Evolutionary conservation across 768 basidiomycete species (phyloP), one percentile per base, ranked within the genome.

Genomic region (Roridomyces roridus): DNA sequence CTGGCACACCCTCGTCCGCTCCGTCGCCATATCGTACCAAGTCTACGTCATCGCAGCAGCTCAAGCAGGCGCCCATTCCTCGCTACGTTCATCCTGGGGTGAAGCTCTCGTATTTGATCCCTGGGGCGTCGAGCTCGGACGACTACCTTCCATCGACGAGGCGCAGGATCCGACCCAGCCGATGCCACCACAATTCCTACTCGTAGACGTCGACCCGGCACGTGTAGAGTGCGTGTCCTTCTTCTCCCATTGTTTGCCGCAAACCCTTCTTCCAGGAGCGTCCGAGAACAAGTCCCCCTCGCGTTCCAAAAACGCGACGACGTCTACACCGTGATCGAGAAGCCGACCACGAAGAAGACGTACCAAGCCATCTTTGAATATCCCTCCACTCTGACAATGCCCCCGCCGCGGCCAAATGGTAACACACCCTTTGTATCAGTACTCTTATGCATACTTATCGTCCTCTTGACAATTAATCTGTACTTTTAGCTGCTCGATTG

Each of bases 21-120:
- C 61, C 28, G 51, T 63, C 6, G 61, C 61, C 5, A 58, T 63
- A 23, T 55, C 21, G 34, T 63, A 63, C 36, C 61, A 63, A 25
- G 61, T 63, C 44, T 63, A 63, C 14, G 61, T 63, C 39, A 55
- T 63, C 41, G 61, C 61, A n/a, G 57, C 61, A 1, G 24, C 61
- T 35, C 61, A 63, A 41, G 61, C 52, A 21, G 61, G 61, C 41
- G 61, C 61, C 9, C 61, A 63, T 44, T 58, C 57, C 3, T 23
- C 57, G 4, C 21, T 17, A 39, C 61, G 61, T 8, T 58, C 61
- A 25, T 58, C 61, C 0, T 63, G 61, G 61, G 61, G 61, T 23
- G 61, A 63, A 41, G 61, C 61, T 17, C 57, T 63, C 25, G 57
- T 58, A 29, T 63, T 63, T 37, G 61, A 63, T 29, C 61, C 61